Conservation (phyloP, 768 basidiomycete genomes). For the Favolaschia claudopus region DNA sequence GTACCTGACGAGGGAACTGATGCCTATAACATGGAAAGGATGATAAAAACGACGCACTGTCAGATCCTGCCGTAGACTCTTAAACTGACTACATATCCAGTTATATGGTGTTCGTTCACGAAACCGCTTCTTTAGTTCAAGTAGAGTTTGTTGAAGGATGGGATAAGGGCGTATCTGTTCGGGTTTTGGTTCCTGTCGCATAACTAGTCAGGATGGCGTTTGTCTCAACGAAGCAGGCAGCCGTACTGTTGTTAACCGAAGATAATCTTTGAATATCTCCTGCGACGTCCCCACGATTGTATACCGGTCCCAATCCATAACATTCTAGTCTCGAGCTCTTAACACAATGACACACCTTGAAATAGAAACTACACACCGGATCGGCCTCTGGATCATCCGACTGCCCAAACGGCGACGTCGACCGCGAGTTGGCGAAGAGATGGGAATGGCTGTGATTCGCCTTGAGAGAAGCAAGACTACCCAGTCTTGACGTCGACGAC, state of each 20-base stretch:
- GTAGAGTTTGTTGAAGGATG: constrained; percentile 84
- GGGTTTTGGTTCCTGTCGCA: constrained; percentile 90
- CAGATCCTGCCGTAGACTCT: constrained; percentile 95
- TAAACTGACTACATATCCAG: constrained; percentile 98
- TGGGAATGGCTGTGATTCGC: constrained; percentile 59
- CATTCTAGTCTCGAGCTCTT: constrained; percentile 68
- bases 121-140: constrained; percentile 90
- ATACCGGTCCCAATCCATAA: constrained; percentile 94
- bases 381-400: constrained; percentile 77
- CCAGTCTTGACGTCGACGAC: constrained; percentile 43
- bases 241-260: constrained; percentile 88
- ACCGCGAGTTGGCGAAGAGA: constrained; percentile 59
- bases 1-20: constrained; percentile 68
- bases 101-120: constrained; percentile 75
- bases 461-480: constrained; percentile 49
- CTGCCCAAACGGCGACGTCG: constrained; percentile 56
- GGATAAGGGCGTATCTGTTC: constrained; percentile 91
- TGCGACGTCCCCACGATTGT: constrained; percentile 94
- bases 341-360: neutral
- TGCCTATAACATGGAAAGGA: constrained; percentile 33
- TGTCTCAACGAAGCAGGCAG: neutral
- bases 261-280: constrained; percentile 94
- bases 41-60: constrained; percentile 69
- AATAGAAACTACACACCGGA: constrained; percentile 56
- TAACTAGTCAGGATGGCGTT: constrained; percentile 1